Evolutionary conservation across 352 stramenopile species (phyloP).

Genomic region (Phytophthora multivora): DNA sequence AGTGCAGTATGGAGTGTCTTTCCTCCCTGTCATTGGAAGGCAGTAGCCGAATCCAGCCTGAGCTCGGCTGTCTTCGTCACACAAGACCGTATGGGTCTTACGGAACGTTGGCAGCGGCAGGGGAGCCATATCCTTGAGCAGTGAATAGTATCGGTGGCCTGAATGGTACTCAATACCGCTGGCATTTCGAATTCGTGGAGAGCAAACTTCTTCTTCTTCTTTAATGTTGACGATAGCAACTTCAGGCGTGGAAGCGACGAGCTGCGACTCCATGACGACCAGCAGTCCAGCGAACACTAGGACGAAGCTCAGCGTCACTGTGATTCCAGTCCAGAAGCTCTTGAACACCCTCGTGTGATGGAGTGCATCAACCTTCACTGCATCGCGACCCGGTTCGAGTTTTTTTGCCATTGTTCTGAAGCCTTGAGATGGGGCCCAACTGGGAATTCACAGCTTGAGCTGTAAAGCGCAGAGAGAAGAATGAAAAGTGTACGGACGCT

Average conservation of each 20-base stretch:
- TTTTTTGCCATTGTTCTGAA: background rate
- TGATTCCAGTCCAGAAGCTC: slow-evolving; percentile 1
- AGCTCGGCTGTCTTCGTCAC: slow-evolving; percentile 12
- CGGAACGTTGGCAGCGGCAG: slow-evolving; percentile 24
- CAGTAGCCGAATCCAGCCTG: slow-evolving; percentile 34
- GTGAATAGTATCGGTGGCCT: slow-evolving; percentile 25
- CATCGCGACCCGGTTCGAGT: background rate
- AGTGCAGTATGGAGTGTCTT: slow-evolving; percentile 52
- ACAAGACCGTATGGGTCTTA: slow-evolving; percentile 18
- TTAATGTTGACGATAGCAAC: background rate
- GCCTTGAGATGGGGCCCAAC: background rate
- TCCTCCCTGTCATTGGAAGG: slow-evolving; percentile 50
- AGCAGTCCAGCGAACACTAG: slow-evolving; percentile 7
- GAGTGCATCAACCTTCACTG: background rate
- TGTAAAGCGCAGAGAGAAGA: background rate
- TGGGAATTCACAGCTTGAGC: background rate
- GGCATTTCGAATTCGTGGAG: slow-evolving; percentile 4
- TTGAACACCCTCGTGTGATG: background rate
- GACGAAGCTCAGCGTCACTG: background rate
- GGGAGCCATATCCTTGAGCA: slow-evolving; percentile 10
- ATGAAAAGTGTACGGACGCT: slow-evolving; percentile 1
- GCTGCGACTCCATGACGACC: slow-evolving; percentile 11
- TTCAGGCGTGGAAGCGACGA: slow-evolving; percentile 1
- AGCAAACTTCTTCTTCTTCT: slow-evolving; percentile 9
- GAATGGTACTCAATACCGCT: slow-evolving; percentile 20